Base-by-base conservation (phyloP, 2,329 filamentous ascomycete genomes). In the Stylonectria norvegica region DNA sequence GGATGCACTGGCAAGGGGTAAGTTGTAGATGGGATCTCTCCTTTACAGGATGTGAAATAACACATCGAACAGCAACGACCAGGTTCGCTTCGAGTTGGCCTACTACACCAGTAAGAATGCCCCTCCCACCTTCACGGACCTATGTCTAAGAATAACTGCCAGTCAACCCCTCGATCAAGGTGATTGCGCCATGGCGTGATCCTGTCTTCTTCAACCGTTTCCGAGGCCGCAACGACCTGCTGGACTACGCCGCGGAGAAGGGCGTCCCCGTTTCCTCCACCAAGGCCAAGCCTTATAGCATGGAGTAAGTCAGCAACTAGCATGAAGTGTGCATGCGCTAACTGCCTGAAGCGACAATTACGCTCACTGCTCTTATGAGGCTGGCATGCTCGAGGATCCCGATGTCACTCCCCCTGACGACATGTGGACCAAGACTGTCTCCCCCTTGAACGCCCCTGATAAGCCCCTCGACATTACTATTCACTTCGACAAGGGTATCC, bases 311-410 rank as follows among this genome's bases (percentile, higher is more conserved):
- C 7, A 12, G 7, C 22, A 25, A 25, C 22, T 25, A 25, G 22
- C 7, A 25, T 8, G 22, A n/a, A n/a, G n/a, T n/a, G n/a, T n/a
- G n/a, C 9, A 30, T 30, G 28, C 8, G 6, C 28, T 30, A 29
- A 29, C 6, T 29, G 15, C 6, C 12, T 18, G 7, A 18, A 19
- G 7, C 10, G 80, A 83, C 65, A 86, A 88, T 68, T 59, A 87
- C 55, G 84, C 82, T 6, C 86, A 91, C 68, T 86, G 82, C 73
- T 76, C 70, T 47, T 93, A 90, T 64, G 87, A 94, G 71, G 81
- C 81, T 36, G 86, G 86, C 61, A 83, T 81, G 48, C 72, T 85
- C 32, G 81, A 85, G 63, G 72, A 75, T 41, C 68, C 71, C n/a
- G 58, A 72, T 51, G 65, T 71, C 45, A 76, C 77, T 43, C 75